These are phyloP conservation scores for Colletotrichum shisoi DNA, from an alignment of 2,329 filamentous ascomycete genomes.

Conservation along the genomic window DNA sequence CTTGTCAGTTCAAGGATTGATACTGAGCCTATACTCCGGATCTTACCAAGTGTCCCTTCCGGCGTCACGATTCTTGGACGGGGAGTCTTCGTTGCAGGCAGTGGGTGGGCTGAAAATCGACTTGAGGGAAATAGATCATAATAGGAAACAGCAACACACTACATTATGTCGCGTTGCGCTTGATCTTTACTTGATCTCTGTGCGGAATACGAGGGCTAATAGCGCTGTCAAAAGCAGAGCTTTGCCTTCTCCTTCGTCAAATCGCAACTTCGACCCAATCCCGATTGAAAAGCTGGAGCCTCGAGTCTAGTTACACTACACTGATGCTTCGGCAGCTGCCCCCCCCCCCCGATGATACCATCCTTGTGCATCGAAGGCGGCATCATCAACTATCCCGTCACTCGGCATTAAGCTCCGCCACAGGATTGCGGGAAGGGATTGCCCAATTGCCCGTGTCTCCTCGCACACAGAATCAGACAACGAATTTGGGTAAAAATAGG, in stretches of 20 bases:
- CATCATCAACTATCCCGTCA: constrained; percentile 1
- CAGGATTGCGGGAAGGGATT: background rate
- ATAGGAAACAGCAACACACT: background rate
- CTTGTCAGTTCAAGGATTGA: too few species aligned
- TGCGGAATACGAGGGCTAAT: background rate
- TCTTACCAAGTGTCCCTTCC: too few species aligned
- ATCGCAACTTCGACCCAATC: background rate
- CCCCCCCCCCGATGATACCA: background rate
- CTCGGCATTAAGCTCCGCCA: constrained; percentile 4
- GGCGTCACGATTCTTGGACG: too few species aligned
- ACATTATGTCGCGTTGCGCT: background rate
- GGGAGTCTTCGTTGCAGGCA: constrained; percentile 11
- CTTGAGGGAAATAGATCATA: too few species aligned
- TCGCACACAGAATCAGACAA: background rate
- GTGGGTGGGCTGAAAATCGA: too few species aligned
- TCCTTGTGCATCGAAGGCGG: background rate
- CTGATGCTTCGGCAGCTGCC: too few species aligned
- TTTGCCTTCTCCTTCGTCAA: background rate
- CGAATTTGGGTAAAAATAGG: constrained; percentile 12
- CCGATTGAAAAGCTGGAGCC: too few species aligned
- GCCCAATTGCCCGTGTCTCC: background rate
- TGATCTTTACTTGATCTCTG: background rate
- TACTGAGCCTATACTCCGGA: too few species aligned
- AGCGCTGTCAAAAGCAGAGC: background rate
- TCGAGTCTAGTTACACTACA: too few species aligned